Conservation (phyloP, 2,329 filamentous ascomycete species). For the Exophiala mesophila region DNA sequence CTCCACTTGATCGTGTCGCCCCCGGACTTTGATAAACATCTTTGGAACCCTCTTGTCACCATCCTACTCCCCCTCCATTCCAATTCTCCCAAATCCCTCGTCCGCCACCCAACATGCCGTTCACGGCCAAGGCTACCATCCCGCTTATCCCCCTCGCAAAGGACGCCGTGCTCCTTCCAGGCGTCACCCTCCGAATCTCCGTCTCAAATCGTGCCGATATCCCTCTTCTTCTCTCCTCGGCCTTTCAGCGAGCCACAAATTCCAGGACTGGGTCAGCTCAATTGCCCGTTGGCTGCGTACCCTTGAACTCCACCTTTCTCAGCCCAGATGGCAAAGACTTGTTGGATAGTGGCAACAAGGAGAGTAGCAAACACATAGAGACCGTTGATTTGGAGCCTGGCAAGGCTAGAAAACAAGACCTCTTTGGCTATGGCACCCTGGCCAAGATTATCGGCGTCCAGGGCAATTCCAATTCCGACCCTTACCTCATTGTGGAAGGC, state of each 20-base stretch:
- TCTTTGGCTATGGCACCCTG: conserved; percentile 78
- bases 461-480: conserved; percentile 67
- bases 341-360: conserved; percentile 59
- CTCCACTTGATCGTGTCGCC: not conserved
- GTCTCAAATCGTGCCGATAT: conserved; percentile 82
- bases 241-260: conserved; percentile 71
- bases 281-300: conserved; percentile 82
- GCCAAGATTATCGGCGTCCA: conserved; percentile 75
- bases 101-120: conserved; percentile 17
- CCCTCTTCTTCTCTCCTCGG: conserved; percentile 75
- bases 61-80: conserved; percentile 3
- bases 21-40: conserved; percentile 13
- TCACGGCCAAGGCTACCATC: conserved; percentile 44
- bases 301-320: conserved; percentile 70
- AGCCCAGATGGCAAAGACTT: conserved; percentile 70
- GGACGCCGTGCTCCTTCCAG: conserved; percentile 77
- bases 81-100: not conserved
- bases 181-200: conserved; percentile 76
- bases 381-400: conserved; percentile 50
- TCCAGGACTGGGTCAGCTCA: conserved; percentile 59
- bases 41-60: not conserved
- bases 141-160: conserved; percentile 79
- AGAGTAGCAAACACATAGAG: conserved; percentile 30
- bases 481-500: conserved; percentile 82
- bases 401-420: conserved; percentile 61